A percentile compares a stretch with the other conserved stretches of the same genome.
phyloP scores from a whole-genome alignment of 2,329 filamentous ascomycete genomes.

The Curvularia hawaiiensis region DNA sequence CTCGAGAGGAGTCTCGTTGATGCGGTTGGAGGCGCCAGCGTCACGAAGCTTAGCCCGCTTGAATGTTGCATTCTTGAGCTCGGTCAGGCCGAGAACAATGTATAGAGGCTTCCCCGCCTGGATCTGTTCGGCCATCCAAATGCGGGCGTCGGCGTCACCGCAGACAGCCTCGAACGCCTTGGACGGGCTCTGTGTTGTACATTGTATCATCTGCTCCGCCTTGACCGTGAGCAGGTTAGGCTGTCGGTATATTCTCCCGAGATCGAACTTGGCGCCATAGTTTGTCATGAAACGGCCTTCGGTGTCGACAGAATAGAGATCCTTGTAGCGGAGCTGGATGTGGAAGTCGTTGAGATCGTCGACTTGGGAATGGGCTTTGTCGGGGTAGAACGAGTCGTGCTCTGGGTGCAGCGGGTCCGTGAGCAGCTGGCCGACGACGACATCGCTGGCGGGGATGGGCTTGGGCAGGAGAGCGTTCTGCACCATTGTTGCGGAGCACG shows the following conservation, averaged over 20 bases:
- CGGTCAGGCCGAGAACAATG: constrained; percentile 44
- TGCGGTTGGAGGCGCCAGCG: constrained; percentile 41
- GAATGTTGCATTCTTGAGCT: constrained; percentile 47
- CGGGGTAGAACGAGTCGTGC: constrained; percentile 44
- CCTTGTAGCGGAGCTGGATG: constrained; percentile 48
- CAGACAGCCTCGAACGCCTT: constrained; percentile 41
- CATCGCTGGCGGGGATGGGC: constrained; percentile 41
- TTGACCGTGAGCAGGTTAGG: constrained; percentile 44
- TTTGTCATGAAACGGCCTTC: constrained; percentile 47
- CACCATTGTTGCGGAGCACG: constrained; percentile 31
- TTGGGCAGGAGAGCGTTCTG: constrained; percentile 46
- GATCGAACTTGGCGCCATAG: constrained; percentile 47
- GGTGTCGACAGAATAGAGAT: constrained; percentile 44
- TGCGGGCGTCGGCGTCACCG: constrained; percentile 40
- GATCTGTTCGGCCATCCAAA: constrained; percentile 39
- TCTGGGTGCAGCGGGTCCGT: constrained; percentile 46
- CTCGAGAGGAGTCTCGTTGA: constrained; percentile 42
- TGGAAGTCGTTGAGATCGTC: constrained; percentile 48
- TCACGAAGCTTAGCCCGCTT: constrained; percentile 45
- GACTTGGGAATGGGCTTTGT: constrained; percentile 39
- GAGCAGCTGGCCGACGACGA: constrained; percentile 45
- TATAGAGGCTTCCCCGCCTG: constrained; percentile 40
- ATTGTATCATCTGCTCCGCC: constrained; percentile 48
- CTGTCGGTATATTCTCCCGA: constrained; percentile 45
- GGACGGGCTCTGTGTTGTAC: constrained; percentile 34